Conservation (phyloP, 768 basidiomycete species). For the Tricholoma hemisulphureum region DNA sequence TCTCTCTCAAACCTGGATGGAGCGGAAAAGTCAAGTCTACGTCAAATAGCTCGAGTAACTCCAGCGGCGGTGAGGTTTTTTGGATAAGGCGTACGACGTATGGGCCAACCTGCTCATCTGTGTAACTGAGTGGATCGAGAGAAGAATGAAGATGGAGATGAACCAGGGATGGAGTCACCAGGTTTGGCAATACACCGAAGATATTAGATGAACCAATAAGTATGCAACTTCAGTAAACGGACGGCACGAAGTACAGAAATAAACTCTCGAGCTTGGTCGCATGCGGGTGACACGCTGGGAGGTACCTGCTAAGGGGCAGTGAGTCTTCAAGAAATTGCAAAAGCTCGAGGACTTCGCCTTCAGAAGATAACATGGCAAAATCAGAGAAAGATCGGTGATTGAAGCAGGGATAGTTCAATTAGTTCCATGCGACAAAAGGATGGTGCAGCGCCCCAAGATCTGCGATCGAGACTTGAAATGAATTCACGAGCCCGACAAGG, state of each 20-base stretch:
- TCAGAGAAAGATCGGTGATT: conserved; percentile 35
- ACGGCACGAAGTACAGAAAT: conserved; percentile 17
- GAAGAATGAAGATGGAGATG: conserved; percentile 42
- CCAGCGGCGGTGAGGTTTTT: conserved; percentile 29
- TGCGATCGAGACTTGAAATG: conserved; percentile 33
- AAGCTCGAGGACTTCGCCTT: conserved; percentile 25
- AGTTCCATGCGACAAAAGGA: conserved; percentile 32
- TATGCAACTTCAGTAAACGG: conserved; percentile 25
- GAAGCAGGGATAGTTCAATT: conserved; percentile 30
- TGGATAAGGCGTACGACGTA: conserved; percentile 18
- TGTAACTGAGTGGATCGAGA: conserved; percentile 28
- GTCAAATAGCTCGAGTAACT: conserved; percentile 24
- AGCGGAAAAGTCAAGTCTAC: conserved; percentile 25
- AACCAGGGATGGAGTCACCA: conserved; percentile 33
- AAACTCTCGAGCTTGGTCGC: conserved; percentile 28
- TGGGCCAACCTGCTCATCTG: conserved; percentile 31
- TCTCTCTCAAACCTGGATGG: no score
- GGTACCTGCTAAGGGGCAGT: conserved; percentile 36
- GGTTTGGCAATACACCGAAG: conserved; percentile 30
- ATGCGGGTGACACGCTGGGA: conserved; percentile 39
- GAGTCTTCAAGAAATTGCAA: conserved; percentile 37
- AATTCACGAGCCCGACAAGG: conserved; percentile 26
- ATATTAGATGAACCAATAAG: conserved; percentile 29
- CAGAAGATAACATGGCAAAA: conserved; percentile 23
- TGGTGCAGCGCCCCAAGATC: conserved; percentile 31